Evolutionary conservation across 345 rosid genomes (phyloP), one percentile per base, ranked within the genome.

Genomic region (Excoecaria cochinchinensis): DNA sequence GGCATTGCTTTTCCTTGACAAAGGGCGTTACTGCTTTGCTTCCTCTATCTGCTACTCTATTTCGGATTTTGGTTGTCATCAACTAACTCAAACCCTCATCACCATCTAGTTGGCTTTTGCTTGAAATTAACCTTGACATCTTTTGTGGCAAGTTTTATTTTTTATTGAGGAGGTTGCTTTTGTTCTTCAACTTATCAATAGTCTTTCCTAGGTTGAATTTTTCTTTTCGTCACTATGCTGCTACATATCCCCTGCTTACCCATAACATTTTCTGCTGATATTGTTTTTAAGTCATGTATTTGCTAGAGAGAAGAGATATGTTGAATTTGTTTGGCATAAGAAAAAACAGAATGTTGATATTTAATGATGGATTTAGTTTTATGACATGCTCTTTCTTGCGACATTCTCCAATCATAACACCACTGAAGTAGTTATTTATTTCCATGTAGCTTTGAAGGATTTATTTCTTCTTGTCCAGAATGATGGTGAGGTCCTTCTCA

Each of bases 401-500:
- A 19, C 16, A 38, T 66, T 63, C 48, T 53, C 17, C 17, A 21
- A 16, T 67, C 8, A 31, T 47, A 47, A 46, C 9, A 44, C 48
- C 16, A 44, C 58, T 71, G 6, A 58, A 69, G 46, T 39, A 5
- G 57, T 73, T 42, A 31, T 31, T 6, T 51, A 53, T 69, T 67
- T 61, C 55, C 65, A 16, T 74, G 72, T 69, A 84, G 88, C 63
- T 58, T 59, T 82, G 16, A 58, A 75, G 78, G 78, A 81, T 48
- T 47, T 72, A 40, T 71, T 78, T 75, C 71, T 85, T 12, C 25
- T 84, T 70, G 75, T 85, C 50, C 78, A 76, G 79, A 82, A 87
- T 75, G 76, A 74, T 69, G 88, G 84, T 22, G 84, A 75, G 53
- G 55, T 1, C 36, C 57, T 67, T 74, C 69, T 82, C 17, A 39